Evolutionary conservation across 768 basidiomycete species (phyloP).

Genomic region (Daedalea quercina): DNA sequence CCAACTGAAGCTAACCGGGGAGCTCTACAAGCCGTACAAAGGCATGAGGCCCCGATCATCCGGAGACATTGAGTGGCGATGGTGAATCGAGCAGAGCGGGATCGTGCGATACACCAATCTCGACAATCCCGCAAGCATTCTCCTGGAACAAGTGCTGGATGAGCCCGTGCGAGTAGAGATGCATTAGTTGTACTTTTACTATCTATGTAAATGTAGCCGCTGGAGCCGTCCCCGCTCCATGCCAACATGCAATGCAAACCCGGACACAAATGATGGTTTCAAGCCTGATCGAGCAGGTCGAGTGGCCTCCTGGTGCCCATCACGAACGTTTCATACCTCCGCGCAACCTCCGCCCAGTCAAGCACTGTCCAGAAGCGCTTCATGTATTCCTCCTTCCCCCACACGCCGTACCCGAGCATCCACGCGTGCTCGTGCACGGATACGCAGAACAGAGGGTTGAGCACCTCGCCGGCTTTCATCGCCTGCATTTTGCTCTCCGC

Average conservation of each 20-base stretch:
- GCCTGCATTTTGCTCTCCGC: background rate
- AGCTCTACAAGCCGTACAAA: conserved; percentile 87
- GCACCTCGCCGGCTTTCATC: conserved; percentile 37
- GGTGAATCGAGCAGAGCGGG: conserved; percentile 10
- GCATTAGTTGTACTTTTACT: conserved; percentile 13
- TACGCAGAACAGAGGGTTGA: conserved; percentile 74
- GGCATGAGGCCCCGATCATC: conserved; percentile 67
- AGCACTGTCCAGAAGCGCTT: conserved; percentile 78
- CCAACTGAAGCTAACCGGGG: conserved; percentile 73
- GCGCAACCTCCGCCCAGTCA: conserved; percentile 62
- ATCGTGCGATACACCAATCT: too few relatives aligned
- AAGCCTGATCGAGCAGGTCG: too few relatives aligned
- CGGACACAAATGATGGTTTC: too few relatives aligned
- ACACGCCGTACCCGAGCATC: conserved; percentile 84
- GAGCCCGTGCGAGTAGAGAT: background rate
- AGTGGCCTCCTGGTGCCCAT: background rate
- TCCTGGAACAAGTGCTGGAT: background rate
- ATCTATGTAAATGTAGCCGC: conserved; percentile 3
- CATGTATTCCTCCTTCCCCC: conserved; percentile 87
- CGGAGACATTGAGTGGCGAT: conserved; percentile 65
- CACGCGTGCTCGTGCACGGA: conserved; percentile 83
- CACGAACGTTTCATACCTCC: conserved; percentile 16
- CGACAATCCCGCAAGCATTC: too few relatives aligned
- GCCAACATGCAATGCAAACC: too few relatives aligned
- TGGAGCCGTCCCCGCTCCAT: too few relatives aligned